Base-by-base conservation (phyloP, 768 basidiomycete species). In the Calocybe indica region DNA sequence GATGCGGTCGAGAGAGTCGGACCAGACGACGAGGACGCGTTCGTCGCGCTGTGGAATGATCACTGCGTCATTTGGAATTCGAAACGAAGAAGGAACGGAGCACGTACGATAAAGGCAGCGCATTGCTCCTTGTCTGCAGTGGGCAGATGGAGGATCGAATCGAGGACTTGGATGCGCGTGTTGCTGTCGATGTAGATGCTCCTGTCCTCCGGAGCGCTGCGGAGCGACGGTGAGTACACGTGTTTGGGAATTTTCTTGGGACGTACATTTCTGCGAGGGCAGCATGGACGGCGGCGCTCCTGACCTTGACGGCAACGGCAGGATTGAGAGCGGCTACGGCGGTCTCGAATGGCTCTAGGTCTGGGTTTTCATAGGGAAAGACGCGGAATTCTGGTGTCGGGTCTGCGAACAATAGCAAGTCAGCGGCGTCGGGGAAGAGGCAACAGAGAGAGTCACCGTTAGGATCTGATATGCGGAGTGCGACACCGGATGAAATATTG, bases 71-170 rank as follows among this genome's bases (percentile, higher is more conserved):
- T 48, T 34, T 47, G n/a, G 9, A 37, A 42, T n/a, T 28, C 32
- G 32, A 15, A 44, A 3, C 13, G 10, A 49, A 10, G 29, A 15
- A 37, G 8, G 10, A 2, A 7, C 6, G n/a, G 31, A 46, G n/a
- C 3, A 74, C 83, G 52, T 48, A 85, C 85, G 57, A 91, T 81
- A 61, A 93, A 93, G 0, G 91, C 90, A 66, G 87, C 91, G 42
- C 82, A 86, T 55, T 92, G 90, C 50, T 92, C 88, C 67, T 86
- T 85, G 55, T 92, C 86, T 0, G 88, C 89, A 45, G 81, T 76
- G 5, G 87, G 85, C 35, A 93, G 80, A 58, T 79, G 72, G 48
- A 80, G 66, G 72, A 93, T 83, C 15, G 85, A 83, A 56, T 91
- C 87, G 41, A 92, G 61, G 51, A 93, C 78, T 62, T 92, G 90